Conservation (phyloP, 257 asterid genomes). For the Solanum dulcamara region DNA sequence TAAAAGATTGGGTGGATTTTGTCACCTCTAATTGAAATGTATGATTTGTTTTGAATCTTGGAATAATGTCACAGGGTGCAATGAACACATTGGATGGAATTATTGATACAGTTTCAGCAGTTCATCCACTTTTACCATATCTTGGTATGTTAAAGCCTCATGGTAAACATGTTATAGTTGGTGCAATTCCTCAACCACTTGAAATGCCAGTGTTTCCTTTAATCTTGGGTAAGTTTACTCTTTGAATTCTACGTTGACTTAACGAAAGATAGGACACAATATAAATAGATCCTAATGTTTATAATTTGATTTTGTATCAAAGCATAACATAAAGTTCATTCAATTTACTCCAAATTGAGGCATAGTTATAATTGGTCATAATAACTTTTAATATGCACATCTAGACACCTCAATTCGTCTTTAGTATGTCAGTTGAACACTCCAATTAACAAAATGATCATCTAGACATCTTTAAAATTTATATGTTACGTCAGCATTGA, state of each 20-base stretch:
- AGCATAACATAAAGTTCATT: too few relatives aligned
- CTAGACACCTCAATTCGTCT: neutral
- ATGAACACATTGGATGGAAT: slow-evolving; percentile 31
- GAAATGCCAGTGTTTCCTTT: slow-evolving; percentile 25
- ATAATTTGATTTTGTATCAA: neutral
- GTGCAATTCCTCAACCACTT: slow-evolving; percentile 25
- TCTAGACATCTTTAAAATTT: neutral
- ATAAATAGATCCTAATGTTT: neutral
- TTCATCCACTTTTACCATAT: slow-evolving; percentile 20
- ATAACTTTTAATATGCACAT: neutral
- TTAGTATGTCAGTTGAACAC: neutral
- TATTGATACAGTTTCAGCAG: slow-evolving; percentile 28
- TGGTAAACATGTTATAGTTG: slow-evolving; percentile 27
- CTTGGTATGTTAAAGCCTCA: slow-evolving; percentile 25
- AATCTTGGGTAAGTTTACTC: slow-evolving; percentile 9
- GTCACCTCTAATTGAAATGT: neutral
- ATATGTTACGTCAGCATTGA: neutral
- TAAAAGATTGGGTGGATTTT: neutral
- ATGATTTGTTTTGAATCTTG: neutral
- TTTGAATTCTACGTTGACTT: neutral
- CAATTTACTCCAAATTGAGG: too few relatives aligned
- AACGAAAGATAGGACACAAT: neutral
- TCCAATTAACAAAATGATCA: neutral
- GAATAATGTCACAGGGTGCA: slow-evolving; percentile 12
- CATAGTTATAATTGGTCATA: neutral